phyloP scores from a whole-genome alignment of 2,329 filamentous ascomycete genomes.

The Penicillium sp. region DNA sequence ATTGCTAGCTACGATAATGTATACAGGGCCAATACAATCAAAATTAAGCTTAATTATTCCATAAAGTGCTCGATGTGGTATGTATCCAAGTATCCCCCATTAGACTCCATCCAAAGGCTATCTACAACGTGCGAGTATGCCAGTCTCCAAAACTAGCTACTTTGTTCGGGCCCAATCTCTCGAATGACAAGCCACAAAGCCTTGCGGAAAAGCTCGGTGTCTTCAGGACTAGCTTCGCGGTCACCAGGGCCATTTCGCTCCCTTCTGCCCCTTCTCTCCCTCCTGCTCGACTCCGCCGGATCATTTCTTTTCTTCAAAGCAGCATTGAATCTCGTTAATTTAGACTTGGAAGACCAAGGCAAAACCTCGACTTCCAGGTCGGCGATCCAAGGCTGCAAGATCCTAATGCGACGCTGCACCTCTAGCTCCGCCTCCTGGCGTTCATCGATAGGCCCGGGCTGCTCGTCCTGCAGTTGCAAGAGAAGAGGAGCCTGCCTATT shows the following conservation, averaged over 20 bases:
- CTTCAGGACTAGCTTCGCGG: neutral
- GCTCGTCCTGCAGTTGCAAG: constrained; percentile 10
- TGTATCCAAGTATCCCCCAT: neutral
- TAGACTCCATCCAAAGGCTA: neutral
- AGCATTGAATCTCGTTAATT: constrained; percentile 25
- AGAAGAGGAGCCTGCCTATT: constrained; percentile 20
- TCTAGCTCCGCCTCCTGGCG: constrained; percentile 11
- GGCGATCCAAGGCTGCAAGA: constrained; percentile 31
- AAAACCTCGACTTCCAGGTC: constrained; percentile 23
- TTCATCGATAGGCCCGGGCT: neutral
- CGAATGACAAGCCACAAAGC: constrained; percentile 21
- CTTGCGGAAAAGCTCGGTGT: constrained; percentile 12
- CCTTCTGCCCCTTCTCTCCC: neutral
- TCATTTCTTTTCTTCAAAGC: constrained; percentile 26
- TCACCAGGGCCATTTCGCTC: neutral
- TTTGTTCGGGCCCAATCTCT: constrained; percentile 2
- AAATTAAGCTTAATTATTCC: no score
- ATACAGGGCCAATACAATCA: no score
- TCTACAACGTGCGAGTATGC: neutral
- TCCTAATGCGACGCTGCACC: constrained; percentile 14
- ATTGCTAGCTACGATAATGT: no score
- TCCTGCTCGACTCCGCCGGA: neutral
- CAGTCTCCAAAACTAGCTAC: neutral
- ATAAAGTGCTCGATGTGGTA: neutral
- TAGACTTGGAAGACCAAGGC: constrained; percentile 26